Evolutionary conservation across 768 basidiomycete species (phyloP).

Genomic region (Scleroderma citrinum): DNA sequence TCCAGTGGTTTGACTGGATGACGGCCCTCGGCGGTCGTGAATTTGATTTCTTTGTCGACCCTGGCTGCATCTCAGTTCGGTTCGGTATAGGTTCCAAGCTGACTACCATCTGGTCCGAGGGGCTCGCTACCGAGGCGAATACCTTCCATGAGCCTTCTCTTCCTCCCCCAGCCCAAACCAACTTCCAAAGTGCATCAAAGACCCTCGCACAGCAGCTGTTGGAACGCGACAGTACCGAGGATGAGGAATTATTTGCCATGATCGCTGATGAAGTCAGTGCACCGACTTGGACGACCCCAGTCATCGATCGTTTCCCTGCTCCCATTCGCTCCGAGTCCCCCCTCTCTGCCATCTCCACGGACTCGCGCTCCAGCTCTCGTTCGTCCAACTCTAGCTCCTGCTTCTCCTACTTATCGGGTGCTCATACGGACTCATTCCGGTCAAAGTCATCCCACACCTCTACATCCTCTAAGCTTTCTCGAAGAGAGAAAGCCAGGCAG

Average conservation of each 20-base stretch:
- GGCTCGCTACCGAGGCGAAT: constrained; percentile 29
- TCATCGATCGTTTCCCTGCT: constrained; percentile 52
- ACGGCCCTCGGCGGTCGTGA: constrained; percentile 57
- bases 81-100: constrained; percentile 42
- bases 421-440: constrained; percentile 45
- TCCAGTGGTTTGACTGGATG: constrained; percentile 84
- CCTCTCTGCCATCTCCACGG: constrained; percentile 48
- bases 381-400: constrained; percentile 72
- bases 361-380: constrained; percentile 48
- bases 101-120: constrained; percentile 65
- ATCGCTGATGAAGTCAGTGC: constrained; percentile 66
- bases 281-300: constrained; percentile 65
- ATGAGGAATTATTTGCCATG: constrained; percentile 67
- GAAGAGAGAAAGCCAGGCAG: constrained; percentile 64
- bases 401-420: constrained; percentile 61
- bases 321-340: constrained; percentile 51
- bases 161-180: constrained; percentile 14
- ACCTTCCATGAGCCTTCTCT: constrained; percentile 5
- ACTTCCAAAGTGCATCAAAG: constrained; percentile 33
- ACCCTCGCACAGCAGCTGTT: constrained; percentile 72
- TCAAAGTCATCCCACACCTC: constrained; percentile 37
- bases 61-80: constrained; percentile 70
- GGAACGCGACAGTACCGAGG: constrained; percentile 65
- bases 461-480: constrained; percentile 49
- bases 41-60: constrained; percentile 78